Evolutionary conservation across 805 yeast species (phyloP).

Genomic region (Myxozyma sirexii): DNA sequence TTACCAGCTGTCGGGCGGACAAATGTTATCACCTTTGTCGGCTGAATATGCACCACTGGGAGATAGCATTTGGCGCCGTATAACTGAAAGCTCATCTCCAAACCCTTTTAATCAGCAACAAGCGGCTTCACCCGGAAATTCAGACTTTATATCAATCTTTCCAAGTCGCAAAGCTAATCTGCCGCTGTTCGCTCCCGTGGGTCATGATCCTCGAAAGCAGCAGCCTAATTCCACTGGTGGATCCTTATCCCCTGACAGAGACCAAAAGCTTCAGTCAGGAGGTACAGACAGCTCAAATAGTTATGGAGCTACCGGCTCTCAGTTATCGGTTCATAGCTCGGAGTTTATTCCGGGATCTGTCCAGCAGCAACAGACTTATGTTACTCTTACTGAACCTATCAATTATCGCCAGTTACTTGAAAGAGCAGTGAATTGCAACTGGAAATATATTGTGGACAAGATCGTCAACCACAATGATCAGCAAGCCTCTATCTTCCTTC

Average conservation of each 20-base stretch:
- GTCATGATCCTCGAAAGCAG: background rate
- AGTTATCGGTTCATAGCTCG: constrained; percentile 25
- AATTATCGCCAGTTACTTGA: constrained; percentile 42
- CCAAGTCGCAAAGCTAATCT: background rate
- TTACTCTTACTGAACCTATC: constrained; percentile 36
- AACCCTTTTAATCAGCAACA: constrained; percentile 4
- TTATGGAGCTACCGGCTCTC: constrained; percentile 12
- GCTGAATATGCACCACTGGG: constrained; percentile 25
- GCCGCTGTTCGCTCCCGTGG: background rate
- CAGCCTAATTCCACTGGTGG: background rate
- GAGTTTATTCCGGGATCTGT: constrained; percentile 22
- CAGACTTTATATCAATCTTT: background rate
- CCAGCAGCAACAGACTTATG: constrained; percentile 10
- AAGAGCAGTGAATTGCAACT: constrained; percentile 38
- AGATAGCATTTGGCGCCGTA: constrained; percentile 26
- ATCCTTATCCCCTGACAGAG: constrained; percentile 16
- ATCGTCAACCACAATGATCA: constrained; percentile 46
- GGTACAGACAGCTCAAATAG: background rate
- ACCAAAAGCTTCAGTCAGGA: background rate
- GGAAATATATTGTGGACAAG: constrained; percentile 41
- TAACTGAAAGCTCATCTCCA: background rate
- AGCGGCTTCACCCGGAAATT: background rate
- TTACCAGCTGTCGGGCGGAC: background rate
- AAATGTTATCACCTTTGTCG: background rate
- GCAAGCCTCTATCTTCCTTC: constrained; percentile 48